These are phyloP conservation scores for Zasmidium angulare DNA, from an alignment of 2,329 filamentous ascomycete genomes.

Conservation along the genomic window DNA sequence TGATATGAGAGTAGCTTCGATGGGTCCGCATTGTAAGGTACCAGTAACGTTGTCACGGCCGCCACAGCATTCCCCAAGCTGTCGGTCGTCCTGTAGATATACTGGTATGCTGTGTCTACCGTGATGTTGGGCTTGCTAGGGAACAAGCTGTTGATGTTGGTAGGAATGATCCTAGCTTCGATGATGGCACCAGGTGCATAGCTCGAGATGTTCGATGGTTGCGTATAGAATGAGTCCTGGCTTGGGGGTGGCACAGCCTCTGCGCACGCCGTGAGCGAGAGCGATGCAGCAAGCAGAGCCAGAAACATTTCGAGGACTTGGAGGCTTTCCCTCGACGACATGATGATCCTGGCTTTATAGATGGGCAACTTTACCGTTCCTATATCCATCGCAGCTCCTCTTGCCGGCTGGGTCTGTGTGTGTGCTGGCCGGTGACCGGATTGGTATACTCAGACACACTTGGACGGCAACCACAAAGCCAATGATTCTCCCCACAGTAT, in stretches of 20 bases:
- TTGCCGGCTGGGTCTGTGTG: no score
- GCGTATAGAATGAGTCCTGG: constrained; percentile 5
- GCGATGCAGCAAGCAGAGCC: not conserved
- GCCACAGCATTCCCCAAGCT: constrained; percentile 12
- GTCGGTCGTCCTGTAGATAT: constrained; percentile 20
- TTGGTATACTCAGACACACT: no score
- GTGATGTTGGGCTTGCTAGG: not conserved
- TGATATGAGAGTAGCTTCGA: constrained; percentile 17
- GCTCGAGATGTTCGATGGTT: not conserved
- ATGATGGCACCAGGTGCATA: constrained; percentile 1
- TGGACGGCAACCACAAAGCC: no score
- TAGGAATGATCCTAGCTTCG: not conserved
- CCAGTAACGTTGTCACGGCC: constrained; percentile 19
- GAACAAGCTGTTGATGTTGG: constrained; percentile 3
- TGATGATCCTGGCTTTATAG: no score
- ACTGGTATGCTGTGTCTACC: constrained; percentile 10
- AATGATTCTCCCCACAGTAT: no score
- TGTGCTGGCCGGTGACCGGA: no score
- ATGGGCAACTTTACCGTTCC: no score
- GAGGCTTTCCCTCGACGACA: no score
- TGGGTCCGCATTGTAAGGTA: constrained; percentile 13
- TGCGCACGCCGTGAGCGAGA: not conserved
- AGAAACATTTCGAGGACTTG: not conserved
- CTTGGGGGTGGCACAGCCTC: not conserved
- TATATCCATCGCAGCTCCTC: no score